A percentile compares a stretch with the other conserved stretches of the same genome.
phyloP scores from a whole-genome alignment of 345 rosid genomes.

The Lumnitzera racemosa region DNA sequence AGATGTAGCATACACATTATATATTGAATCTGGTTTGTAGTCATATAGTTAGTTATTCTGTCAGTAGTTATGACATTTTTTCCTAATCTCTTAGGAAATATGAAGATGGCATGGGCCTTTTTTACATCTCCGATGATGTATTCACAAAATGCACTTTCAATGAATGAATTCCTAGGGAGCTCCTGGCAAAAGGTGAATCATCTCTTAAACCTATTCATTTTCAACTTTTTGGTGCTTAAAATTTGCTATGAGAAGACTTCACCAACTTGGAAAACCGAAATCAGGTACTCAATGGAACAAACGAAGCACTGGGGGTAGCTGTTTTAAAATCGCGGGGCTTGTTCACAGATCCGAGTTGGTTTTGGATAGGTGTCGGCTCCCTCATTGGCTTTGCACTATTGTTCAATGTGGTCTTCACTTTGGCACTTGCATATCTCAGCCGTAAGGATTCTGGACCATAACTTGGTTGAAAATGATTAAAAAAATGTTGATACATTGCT shows the following conservation, averaged over 20 bases:
- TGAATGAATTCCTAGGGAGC: conserved; percentile 49
- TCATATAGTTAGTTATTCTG: too few species aligned
- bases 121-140: conserved; percentile 66
- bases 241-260: background rate
- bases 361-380: conserved; percentile 55
- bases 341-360: conserved; percentile 38
- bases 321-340: conserved; percentile 37
- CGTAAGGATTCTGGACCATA: conserved; percentile 20
- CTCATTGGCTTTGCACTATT: conserved; percentile 24
- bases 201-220: background rate
- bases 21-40: too few species aligned
- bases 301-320: conserved; percentile 31
- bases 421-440: conserved; percentile 44
- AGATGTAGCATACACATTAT: background rate
- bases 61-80: too few species aligned
- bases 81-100: conserved; percentile 19
- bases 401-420: conserved; percentile 24
- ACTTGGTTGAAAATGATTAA: too few species aligned
- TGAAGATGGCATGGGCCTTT: conserved; percentile 52
- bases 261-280: background rate
- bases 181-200: conserved; percentile 43
- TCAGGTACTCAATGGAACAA: conserved; percentile 11
- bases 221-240: background rate
- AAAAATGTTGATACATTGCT: too few species aligned
- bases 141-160: conserved; percentile 37